Evolutionary conservation across 345 rosid genomes (phyloP), one percentile per base, ranked within the genome.

Genomic region (Durio zibethinus): DNA sequence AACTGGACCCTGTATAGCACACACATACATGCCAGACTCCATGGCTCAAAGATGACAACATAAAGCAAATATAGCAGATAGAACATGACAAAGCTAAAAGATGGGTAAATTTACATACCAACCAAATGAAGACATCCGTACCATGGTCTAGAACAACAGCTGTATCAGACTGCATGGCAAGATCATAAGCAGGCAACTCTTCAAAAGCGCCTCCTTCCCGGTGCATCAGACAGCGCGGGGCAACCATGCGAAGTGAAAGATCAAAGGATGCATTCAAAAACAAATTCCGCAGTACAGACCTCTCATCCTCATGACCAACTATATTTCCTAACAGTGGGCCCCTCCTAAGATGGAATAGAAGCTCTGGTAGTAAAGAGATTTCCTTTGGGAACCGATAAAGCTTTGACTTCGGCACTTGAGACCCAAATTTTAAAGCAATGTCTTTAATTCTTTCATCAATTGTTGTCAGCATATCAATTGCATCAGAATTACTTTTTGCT

Each of bases 71-170:
- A n/a, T 36, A 40, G 23, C 23, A 56, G 20, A 72, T 14, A 23
- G 33, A n/a, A n/a, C n/a, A 65, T 61, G 16, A 11, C 0, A 57
- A 68, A 65, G 38, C 47, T 62, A 68, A 74, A 50, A 36, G 52
- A 36, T 16, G 84, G 63, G 68, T 53, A 43, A 53, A 52, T 62
- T 78, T 50, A 60, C 96, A 75, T 87, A 93, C 98, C 98, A 93
- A 80, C 99, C 98, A 96, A 87, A 96, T 93, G 84, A 93, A 96
- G 85, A 96, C 85, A 85, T 96, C 97, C 4, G 97, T 96, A 53
- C 98, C 99, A 85, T 93, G 98, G 83, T 96, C 99, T 79, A 96
- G 97, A 77, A 96, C 92, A 76, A 96, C 99, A 56, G 99, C 98
- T 40, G 93, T 90, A 79, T 96, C 93, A 77, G 98, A 93, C 83